phyloP scores from a whole-genome alignment of 1,284 basidiomycete genomes.

The Pseudozyma pruni region DNA sequence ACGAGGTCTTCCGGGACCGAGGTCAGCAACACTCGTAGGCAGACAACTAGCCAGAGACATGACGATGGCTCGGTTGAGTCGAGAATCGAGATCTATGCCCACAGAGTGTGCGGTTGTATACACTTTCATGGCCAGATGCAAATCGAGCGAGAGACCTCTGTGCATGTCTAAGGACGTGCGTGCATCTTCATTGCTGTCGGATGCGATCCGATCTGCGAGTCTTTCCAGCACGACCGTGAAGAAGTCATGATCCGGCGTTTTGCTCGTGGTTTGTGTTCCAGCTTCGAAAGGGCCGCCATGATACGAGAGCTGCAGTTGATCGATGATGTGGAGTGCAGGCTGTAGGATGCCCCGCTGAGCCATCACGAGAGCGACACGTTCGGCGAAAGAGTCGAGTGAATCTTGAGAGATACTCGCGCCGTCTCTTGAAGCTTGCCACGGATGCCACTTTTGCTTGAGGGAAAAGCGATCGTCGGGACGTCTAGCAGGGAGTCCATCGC shows the following conservation, averaged over 20 bases:
- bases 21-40: constrained; percentile 19
- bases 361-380: constrained; percentile 38
- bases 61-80: constrained; percentile 29
- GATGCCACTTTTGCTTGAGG: constrained; percentile 35
- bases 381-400: constrained; percentile 30
- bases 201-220: constrained; percentile 23
- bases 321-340: constrained; percentile 33
- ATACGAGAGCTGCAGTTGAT: constrained; percentile 5
- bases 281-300: not conserved
- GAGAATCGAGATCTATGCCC: constrained; percentile 21
- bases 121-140: constrained; percentile 24
- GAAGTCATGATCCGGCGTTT: constrained; percentile 33
- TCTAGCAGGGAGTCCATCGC: not conserved
- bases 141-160: constrained; percentile 21
- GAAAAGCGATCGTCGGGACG: constrained; percentile 15
- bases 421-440: constrained; percentile 28
- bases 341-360: constrained; percentile 35
- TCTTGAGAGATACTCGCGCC: constrained; percentile 11
- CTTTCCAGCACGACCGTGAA: constrained; percentile 25
- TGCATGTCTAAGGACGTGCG: constrained; percentile 23
- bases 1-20: constrained; percentile 14
- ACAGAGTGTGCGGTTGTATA: constrained; percentile 17
- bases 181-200: not conserved
- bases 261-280: not conserved
- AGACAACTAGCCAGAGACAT: constrained; percentile 21